Evolutionary conservation across 2,329 filamentous ascomycete species (phyloP), one percentile per base, ranked within the genome.

Genomic region (Purpureocillium lavendulum): DNA sequence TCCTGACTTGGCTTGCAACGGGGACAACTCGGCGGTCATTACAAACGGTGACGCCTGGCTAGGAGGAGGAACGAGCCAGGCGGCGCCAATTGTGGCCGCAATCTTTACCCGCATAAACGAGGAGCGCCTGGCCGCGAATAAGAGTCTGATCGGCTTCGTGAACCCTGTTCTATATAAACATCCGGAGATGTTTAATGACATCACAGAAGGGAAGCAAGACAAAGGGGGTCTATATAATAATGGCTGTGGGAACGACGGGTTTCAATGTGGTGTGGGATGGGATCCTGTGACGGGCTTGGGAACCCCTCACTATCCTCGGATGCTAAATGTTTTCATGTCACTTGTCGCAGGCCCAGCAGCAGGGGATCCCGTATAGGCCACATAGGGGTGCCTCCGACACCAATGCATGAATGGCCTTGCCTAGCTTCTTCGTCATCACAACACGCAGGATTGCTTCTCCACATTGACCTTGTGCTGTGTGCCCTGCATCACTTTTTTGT

Each of bases 51-150:
- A 49, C 52, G 5, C 67, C 40, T 47, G 49, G 1, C 55, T 67
- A 21, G 61, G 68, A 1, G 71, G 61, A 36, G 74, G 73, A 11
- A 78, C 75, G 1, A 71, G 66, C 36, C 57, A 55, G 28, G 53
- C 58, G 7, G 56, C 56, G 6, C 61, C 60, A 2, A 51, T 57
- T 12, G 56, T 61, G 14, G 58, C 49, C 5, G 49, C 49, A 28
- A 57, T 66, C 38, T 45, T 63, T 30, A 55, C 48, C n/a, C 45
- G 58, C 35, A 50, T 59, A 6, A 60, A 59, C 18, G 55, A 51
- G 31, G 51, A 54, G 45, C 47, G 55, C 11, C 31, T 59, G 32
- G 40, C 40, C 14, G 49, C 44, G 1, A 52, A 52, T 7, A 60
- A 58, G 49, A 43, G 49, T 9, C 41, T 49, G 0, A 45, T 59